Conservation (phyloP, 169 alveolate genomes). For the Ichthyophthirius multifiliis region DNA sequence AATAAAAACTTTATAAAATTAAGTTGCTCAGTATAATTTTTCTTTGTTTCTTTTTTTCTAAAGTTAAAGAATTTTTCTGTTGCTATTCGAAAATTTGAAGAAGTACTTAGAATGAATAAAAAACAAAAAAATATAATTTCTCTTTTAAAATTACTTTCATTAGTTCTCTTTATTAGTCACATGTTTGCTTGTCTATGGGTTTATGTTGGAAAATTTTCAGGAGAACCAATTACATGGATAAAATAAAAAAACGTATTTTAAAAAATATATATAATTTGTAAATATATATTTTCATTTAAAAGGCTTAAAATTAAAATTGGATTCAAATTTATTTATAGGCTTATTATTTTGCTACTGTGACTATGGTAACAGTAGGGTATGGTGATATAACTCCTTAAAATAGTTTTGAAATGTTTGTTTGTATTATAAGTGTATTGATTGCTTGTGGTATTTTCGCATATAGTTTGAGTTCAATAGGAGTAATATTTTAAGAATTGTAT, state of each 20-base stretch:
- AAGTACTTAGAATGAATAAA: background rate
- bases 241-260: background rate
- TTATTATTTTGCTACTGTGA: background rate
- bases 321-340: background rate
- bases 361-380: conserved; percentile 29
- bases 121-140: background rate
- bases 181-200: conserved; percentile 12
- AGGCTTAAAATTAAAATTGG: background rate
- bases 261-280: background rate
- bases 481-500: background rate
- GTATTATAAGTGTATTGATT: conserved; percentile 5
- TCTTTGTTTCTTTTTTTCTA: background rate
- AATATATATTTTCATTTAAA: background rate
- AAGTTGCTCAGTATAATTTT: background rate
- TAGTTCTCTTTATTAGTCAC: background rate
- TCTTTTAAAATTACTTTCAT: background rate
- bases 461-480: background rate
- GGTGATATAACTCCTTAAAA: conserved; percentile 13
- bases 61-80: background rate
- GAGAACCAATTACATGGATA: background rate
- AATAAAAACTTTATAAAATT: background rate
- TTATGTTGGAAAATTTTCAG: background rate
- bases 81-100: background rate
- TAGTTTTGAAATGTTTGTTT: background rate
- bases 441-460: conserved; percentile 20